Evolutionary conservation across 2,329 filamentous ascomycete genomes (phyloP).

Genomic region (Cryphonectria nitschkei): DNA sequence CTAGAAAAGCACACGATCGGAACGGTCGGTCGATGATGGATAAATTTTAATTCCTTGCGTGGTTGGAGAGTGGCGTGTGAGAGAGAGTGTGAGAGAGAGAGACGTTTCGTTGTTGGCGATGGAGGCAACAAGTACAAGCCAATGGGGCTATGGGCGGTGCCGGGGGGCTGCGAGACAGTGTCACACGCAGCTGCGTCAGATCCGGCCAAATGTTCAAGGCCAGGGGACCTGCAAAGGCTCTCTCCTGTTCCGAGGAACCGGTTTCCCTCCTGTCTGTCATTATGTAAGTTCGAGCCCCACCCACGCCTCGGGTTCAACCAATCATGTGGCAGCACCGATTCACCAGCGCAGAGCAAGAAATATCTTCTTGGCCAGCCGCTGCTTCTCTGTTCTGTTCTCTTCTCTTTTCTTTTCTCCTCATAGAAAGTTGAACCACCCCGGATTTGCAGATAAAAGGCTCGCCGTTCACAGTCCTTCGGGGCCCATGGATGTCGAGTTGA

Average conservation of each 20-base stretch:
- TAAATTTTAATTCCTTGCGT: background rate
- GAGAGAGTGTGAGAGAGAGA: background rate
- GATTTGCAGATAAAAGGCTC: conserved; percentile 58
- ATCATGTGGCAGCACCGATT: background rate
- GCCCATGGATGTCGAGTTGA: conserved; percentile 57
- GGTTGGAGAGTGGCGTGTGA: background rate
- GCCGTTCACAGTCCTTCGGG: conserved; percentile 42
- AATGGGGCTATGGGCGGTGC: background rate
- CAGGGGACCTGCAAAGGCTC: background rate
- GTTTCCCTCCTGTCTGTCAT: conserved; percentile 25
- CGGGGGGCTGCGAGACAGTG: conserved; percentile 1
- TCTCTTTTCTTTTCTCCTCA: conserved; percentile 40
- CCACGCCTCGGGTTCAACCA: background rate
- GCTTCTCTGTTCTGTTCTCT: conserved; percentile 26
- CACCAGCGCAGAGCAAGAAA: background rate
- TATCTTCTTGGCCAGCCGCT: conserved; percentile 20
- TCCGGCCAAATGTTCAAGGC: conserved; percentile 11
- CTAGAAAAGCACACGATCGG: background rate
- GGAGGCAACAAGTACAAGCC: background rate
- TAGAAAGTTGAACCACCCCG: conserved; percentile 61
- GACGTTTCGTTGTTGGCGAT: background rate
- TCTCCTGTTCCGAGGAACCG: conserved; percentile 2
- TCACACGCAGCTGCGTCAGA: conserved; percentile 18
- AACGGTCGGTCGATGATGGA: background rate
- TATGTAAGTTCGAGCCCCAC: background rate